Evolutionary conservation across 2,329 filamentous ascomycete species (phyloP), one percentile per base, ranked within the genome.

Genomic region (Trichoderma brevicompactum): DNA sequence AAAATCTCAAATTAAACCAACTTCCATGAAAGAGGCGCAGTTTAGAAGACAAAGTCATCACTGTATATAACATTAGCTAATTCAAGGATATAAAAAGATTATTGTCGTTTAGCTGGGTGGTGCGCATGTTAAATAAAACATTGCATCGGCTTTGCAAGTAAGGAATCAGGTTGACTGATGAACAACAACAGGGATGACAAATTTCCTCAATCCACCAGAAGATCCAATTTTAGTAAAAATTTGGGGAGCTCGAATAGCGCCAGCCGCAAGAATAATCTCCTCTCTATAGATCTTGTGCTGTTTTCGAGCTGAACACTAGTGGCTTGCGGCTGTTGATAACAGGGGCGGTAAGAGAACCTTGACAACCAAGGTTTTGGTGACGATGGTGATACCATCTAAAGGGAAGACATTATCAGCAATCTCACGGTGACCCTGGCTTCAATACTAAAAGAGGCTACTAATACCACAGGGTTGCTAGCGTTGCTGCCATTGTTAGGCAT

Each of bases 201-300:
- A 73, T 15, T 75, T 70, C 8, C 76, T 46, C 0, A 86, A 75
- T 10, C 79, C 76, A 0, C 71, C 69, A 0, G 73, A 70, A 28
- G 23, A 28, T 0, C 82, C 82, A 43, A 85, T 78, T 2, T 83
- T 82, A 50, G 82, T 82, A 0, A 85, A 78, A 2, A 85, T 75
- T 58, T 84, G 81, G 0, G 83, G 82, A 1, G 79, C 80, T 68
- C 83, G 82, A 66, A 84, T 81, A 1, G 79, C 73, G 9, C 83
- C 83, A 3, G 80, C 81, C 0, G 80, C 78, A 38, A 85, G 64
- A 59, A 86, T 84, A 13, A 85, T 79, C 65, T 79, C 70, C 60
- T 73, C 70, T 68, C 68, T 44, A 55, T 66, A 67, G 34, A 75
- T 73, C 9, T 71, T 58, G 4, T 72, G 2, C 75, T 72, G 12